phyloP scores from a whole-genome alignment of 352 stramenopile species.

The Phytophthora palmivora region DNA sequence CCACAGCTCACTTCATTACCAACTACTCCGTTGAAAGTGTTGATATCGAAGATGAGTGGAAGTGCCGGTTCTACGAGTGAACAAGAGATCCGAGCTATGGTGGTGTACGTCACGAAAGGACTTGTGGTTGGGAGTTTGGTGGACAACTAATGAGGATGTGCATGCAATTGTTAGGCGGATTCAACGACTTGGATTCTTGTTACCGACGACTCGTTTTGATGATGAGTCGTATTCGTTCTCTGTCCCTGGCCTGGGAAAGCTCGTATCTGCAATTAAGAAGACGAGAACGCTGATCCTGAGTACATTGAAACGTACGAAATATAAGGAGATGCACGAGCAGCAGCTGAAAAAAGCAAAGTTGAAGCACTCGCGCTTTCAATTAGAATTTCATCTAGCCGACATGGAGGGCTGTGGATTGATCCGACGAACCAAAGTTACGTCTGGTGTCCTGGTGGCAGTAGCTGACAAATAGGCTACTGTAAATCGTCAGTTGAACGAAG shows the following conservation, averaged over 20 bases:
- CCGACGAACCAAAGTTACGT: conserved; percentile 60
- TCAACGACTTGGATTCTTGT: conserved; percentile 61
- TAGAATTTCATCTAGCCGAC: conserved; percentile 68
- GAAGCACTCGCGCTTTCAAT: conserved; percentile 56
- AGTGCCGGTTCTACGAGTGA: conserved; percentile 5
- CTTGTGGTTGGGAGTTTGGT: neutral
- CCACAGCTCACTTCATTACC: conserved; percentile 39
- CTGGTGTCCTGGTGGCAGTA: conserved; percentile 57
- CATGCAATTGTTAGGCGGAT: conserved; percentile 36
- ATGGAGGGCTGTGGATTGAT: conserved; percentile 69
- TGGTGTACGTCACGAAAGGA: conserved; percentile 37
- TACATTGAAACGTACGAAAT: conserved; percentile 63
- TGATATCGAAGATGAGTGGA: conserved; percentile 33
- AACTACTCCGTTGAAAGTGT: conserved; percentile 38
- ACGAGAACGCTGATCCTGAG: conserved; percentile 47
- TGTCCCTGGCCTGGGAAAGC: conserved; percentile 63
- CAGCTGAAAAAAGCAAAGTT: conserved; percentile 71
- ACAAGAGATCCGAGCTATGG: conserved; percentile 31
- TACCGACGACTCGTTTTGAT: conserved; percentile 50
- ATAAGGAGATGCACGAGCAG: conserved; percentile 65
- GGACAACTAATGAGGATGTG: neutral
- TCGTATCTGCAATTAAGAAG: conserved; percentile 67
- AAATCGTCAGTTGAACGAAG: no score
- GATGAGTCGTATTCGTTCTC: conserved; percentile 59
- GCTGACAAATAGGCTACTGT: conserved; percentile 16